Evolutionary conservation across 129 eudicot species (phyloP).

Genomic region (Heracleum sosnowskyi): DNA sequence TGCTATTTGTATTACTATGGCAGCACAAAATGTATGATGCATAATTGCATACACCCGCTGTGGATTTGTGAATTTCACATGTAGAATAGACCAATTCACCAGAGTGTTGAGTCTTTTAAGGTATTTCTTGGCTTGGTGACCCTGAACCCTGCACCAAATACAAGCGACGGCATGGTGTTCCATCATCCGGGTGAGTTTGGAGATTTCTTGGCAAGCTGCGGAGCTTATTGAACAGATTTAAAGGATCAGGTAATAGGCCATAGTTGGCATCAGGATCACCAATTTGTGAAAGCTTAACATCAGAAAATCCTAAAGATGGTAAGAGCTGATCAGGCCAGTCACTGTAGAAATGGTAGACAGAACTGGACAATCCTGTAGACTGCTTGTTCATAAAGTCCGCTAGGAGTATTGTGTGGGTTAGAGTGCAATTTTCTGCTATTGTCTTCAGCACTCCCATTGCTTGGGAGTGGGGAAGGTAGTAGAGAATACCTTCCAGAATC

Average conservation of each 20-base stretch:
- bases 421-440: constrained; percentile 64
- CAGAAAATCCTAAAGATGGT: constrained; percentile 77
- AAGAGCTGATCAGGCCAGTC: constrained; percentile 95
- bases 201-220: constrained; percentile 69
- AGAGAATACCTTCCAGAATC: constrained; percentile 91
- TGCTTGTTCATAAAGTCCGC: constrained; percentile 98
- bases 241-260: constrained; percentile 77
- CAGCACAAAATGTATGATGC: constrained; percentile 18
- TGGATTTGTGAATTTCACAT: constrained; percentile 23
- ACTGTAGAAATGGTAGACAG: constrained; percentile 71
- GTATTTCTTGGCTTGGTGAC: constrained; percentile 40
- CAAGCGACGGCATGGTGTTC: constrained; percentile 89
- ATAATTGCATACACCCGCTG: constrained; percentile 21
- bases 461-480: constrained; percentile 62
- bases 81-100: constrained; percentile 14
- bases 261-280: constrained; percentile 97
- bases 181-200: constrained; percentile 81
- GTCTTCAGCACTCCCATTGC: constrained; percentile 74
- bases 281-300: constrained; percentile 85
- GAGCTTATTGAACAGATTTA: constrained; percentile 72
- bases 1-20: constrained; percentile 17
- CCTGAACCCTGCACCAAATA: constrained; percentile 92
- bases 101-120: constrained; percentile 24
- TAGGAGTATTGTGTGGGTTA: constrained; percentile 63
- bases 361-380: constrained; percentile 59